phyloP scores from a whole-genome alignment of 345 rosid species.

The Ceriops decandra region DNA sequence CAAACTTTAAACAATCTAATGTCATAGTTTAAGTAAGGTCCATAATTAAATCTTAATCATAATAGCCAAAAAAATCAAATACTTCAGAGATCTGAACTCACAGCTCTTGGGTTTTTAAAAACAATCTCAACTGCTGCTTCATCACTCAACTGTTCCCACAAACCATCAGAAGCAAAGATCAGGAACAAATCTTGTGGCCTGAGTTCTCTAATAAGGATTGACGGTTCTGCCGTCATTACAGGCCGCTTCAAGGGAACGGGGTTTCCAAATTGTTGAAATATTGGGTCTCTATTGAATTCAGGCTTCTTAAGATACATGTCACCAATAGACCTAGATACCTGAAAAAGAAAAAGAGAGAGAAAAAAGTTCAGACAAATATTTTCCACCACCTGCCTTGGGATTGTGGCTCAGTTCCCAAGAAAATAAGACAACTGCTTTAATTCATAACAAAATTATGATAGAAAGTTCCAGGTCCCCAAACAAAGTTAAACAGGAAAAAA shows the following conservation, averaged over 20 bases:
- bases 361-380: constrained; percentile 4
- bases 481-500: neutral
- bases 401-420: constrained; percentile 7
- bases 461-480: neutral
- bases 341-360: constrained; percentile 16
- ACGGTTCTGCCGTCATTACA: constrained; percentile 88
- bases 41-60: neutral
- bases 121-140: constrained; percentile 86
- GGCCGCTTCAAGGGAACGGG: constrained; percentile 77
- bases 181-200: constrained; percentile 73
- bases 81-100: constrained; percentile 35
- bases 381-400: constrained; percentile 1
- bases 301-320: constrained; percentile 94
- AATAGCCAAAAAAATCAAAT: neutral
- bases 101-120: constrained; percentile 77
- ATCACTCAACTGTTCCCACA: constrained; percentile 96
- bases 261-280: constrained; percentile 67
- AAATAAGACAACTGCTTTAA: neutral
- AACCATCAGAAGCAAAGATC: constrained; percentile 98
- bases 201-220: constrained; percentile 66
- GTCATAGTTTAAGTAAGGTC: neutral
- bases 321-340: constrained; percentile 98
- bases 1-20: neutral
- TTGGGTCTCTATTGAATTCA: constrained; percentile 72
- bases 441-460: neutral